Conservation (phyloP, 495 filamentous ascomycete genomes). For the Podospora pseudocomata region DNA sequence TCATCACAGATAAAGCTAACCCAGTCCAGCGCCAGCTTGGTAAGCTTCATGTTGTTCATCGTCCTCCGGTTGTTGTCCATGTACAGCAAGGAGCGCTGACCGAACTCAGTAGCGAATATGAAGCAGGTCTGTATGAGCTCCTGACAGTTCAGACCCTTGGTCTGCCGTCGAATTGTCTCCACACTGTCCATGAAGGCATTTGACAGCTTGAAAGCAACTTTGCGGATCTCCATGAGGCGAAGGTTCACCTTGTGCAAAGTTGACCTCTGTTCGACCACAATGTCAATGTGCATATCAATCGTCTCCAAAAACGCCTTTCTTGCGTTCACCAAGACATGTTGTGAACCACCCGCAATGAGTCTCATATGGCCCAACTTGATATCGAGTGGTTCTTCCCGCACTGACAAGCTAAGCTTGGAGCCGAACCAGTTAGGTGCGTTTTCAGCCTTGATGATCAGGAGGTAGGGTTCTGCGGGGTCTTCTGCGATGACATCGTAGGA, state of each 20-base stretch:
- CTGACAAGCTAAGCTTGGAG: conserved; percentile 62
- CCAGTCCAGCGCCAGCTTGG: conserved; percentile 91
- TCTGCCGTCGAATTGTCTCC: conserved; percentile 82
- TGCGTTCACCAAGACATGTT: conserved; percentile 72
- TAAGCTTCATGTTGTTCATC: conserved; percentile 95
- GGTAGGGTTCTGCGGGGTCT: conserved; percentile 72
- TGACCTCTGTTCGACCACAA: conserved; percentile 86
- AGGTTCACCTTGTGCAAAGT: conserved; percentile 89
- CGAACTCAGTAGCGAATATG: conserved; percentile 96
- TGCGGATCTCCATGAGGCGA: conserved; percentile 91
- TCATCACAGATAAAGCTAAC: conserved; percentile 97
- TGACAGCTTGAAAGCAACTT: conserved; percentile 92
- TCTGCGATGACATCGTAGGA: conserved; percentile 75
- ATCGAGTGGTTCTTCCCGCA: conserved; percentile 76
- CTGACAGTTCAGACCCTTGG: conserved; percentile 79
- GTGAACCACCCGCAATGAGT: conserved; percentile 84
- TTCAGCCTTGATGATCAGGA: conserved; percentile 81
- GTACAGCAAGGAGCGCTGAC: conserved; percentile 84
- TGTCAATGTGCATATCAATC: conserved; percentile 75
- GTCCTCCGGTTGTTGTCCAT: conserved; percentile 90
- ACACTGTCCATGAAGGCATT: conserved; percentile 99
- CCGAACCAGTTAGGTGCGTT: conserved; percentile 77
- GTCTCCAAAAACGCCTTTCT: conserved; percentile 69
- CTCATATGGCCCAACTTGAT: conserved; percentile 83
- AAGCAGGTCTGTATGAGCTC: conserved; percentile 99